Base-by-base conservation (phyloP, 192 early-diverging fungal species). In the Phlyctochytrium bullatum region DNA sequence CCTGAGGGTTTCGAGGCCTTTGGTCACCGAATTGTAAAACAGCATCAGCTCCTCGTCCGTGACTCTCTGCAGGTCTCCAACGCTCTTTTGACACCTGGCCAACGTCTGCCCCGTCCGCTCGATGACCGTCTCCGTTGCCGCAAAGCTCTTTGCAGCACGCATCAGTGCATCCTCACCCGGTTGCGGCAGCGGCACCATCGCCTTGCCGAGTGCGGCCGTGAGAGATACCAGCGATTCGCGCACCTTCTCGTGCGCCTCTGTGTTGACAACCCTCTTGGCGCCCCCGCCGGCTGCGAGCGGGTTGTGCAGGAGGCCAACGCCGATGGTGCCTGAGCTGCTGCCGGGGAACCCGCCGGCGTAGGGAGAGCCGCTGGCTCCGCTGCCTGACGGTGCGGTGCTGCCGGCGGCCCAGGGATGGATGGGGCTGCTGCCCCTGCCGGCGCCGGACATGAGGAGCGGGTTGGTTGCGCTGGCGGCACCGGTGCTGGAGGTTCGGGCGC, bases 41-140 rank as follows among this genome's bases (percentile, higher is more conserved):
- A 57, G 27, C 20, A 28, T 27, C 4, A 57, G 12, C 12, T 10
- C 20, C 27, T 57, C 54, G 6, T 28, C 27, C 54, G 54, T 25
- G 14, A 57, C 27, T 25, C 25, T 57, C 54, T 28, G 54, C 16
- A 57, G 27, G 4, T 57, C 54, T 28, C 12, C 54, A 6, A 57
- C 12, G 10, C 54, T 28, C 27, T 27, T 57, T 28, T 14, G 6
- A 25, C 54, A 57, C 25, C 27, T 57, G 12, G 27, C 27, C 54
- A 57, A 28, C 54, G 54, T 57, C 54, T 25, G 20, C 54, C 20
- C 54, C 54, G 54, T 57, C 54, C 54, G 10, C 20, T 57, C 54
- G 12, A 57, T 57, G 20, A 57, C 54, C 54, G 27, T 28, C 27
- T 57, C 54, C 12, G 54, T 25, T 6, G 54, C 54, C 54, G 54